These are phyloP conservation scores for Cystobasidium slooffiae DNA, from an alignment of 1,284 basidiomycete species.

Conservation along the genomic window DNA sequence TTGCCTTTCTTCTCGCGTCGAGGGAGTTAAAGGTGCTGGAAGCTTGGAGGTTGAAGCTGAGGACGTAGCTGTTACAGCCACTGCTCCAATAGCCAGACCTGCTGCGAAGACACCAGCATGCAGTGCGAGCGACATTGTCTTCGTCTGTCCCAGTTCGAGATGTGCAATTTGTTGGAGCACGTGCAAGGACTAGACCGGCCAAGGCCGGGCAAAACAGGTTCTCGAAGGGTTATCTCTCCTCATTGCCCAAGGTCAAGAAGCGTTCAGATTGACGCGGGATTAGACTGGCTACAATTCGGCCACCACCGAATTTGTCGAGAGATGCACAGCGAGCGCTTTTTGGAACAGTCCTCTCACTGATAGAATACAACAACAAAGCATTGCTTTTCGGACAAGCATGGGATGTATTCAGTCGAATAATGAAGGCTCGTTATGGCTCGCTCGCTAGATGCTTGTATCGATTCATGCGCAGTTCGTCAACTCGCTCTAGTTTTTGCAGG, in stretches of 20 bases:
- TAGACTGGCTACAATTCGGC: no score
- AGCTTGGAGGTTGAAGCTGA: conserved; percentile 5
- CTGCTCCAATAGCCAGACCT: conserved; percentile 32
- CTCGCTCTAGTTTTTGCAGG: conserved; percentile 62
- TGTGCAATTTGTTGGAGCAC: no score
- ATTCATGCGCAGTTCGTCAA: conserved; percentile 66
- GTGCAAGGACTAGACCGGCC: no score
- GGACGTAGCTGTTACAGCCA: conserved; percentile 21
- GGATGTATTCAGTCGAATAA: background rate
- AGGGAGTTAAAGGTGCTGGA: background rate
- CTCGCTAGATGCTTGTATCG: conserved; percentile 67
- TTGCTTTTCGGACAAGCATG: background rate
- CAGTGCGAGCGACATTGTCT: conserved; percentile 31
- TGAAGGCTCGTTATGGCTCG: background rate
- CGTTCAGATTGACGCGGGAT: no score
- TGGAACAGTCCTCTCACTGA: no score
- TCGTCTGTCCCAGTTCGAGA: no score
- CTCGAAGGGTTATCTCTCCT: no score
- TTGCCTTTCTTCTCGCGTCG: conserved; percentile 7
- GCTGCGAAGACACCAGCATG: conserved; percentile 40
- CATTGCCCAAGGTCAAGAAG: no score
- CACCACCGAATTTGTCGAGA: no score
- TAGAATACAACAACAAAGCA: conserved; percentile 1
- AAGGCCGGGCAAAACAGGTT: no score
- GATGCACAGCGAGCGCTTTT: no score